Base-by-base conservation (phyloP, 202 grass and related monocot species). In the Panicum hallii region DNA sequence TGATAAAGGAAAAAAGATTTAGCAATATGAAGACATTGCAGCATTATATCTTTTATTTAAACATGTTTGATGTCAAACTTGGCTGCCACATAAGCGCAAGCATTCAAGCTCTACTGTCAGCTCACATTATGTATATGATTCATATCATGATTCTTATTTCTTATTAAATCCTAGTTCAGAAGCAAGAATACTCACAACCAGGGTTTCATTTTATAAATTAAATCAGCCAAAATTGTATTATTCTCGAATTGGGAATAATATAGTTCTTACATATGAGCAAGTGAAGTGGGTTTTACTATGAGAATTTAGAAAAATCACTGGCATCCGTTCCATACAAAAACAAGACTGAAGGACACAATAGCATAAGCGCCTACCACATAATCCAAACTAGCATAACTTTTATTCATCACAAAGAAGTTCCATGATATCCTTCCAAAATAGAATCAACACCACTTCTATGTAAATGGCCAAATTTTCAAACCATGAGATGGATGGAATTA, bases 41-140 rank as follows among this genome's bases (percentile, higher is more conserved):
- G 30, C 9, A 38, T 54, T 54, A 52, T 74, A 54, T 38, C 3
- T 7, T 30, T 44, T 57, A 28, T 60, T 70, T 55, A 36, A 80
- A 43, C 15, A 60, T 42, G 28, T 22, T 20, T 58, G 10, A 47
- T 11, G 3, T 11, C 44, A 79, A 79, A 14, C 38, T 77, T 20
- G 58, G 32, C 42, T 75, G 57, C 52, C 16, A 19, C 44, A 77
- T 84, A 75, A 67, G 43, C 17, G 72, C n/a, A 62, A 46, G 40
- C 15, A 58, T 72, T 9, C 14, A 72, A 72, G 10, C 10, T 4
- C 6, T 45, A 12, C n/a, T 67, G 5, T 78, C 6, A 7, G 8
- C 48, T 47, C 43, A 52, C 4, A 5, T 36, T 8, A 52, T 52
- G 17, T 19, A 66, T n/a, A 20, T 20, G 57, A 14, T 78, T 19